Conservation (phyloP, 169 alveolate species). For the Cryptosporidium andersoni region DNA sequence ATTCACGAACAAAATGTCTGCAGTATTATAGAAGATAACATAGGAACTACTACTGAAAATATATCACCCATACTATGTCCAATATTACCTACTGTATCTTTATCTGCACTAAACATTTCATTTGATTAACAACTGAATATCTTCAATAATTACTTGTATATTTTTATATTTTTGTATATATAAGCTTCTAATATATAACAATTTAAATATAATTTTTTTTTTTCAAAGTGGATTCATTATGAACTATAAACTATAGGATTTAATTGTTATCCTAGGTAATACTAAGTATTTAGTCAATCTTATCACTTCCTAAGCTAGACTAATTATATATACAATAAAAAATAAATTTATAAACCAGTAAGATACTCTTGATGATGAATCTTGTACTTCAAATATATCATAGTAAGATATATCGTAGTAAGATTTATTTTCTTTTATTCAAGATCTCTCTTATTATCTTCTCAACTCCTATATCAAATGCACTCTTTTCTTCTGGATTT, state of each 20-base stretch:
- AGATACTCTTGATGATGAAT: no score
- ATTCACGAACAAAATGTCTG: conserved; percentile 5
- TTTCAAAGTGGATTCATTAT: not conserved
- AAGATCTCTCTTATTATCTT: conserved; percentile 31
- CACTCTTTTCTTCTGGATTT: conserved; percentile 12
- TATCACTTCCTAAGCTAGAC: no score
- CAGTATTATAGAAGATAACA: not conserved
- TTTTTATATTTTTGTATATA: not conserved
- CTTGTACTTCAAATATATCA: no score
- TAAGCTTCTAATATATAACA: not conserved
- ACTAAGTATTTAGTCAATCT: no score
- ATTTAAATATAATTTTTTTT: not conserved
- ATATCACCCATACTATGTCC: conserved; percentile 60
- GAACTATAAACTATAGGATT: not conserved
- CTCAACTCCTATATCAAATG: conserved; percentile 39
- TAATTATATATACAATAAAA: no score
- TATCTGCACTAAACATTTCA: not conserved
- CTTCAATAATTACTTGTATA: not conserved
- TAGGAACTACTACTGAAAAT: not conserved
- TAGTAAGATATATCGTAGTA: not conserved
- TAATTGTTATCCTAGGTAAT: not conserved
- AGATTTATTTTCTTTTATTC: conserved; percentile 24
- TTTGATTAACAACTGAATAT: not conserved
- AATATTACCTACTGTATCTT: conserved; percentile 4
- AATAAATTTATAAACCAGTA: no score